Conservation (phyloP, 2,329 filamentous ascomycete species). For the Aspergillus sp. region DNA sequence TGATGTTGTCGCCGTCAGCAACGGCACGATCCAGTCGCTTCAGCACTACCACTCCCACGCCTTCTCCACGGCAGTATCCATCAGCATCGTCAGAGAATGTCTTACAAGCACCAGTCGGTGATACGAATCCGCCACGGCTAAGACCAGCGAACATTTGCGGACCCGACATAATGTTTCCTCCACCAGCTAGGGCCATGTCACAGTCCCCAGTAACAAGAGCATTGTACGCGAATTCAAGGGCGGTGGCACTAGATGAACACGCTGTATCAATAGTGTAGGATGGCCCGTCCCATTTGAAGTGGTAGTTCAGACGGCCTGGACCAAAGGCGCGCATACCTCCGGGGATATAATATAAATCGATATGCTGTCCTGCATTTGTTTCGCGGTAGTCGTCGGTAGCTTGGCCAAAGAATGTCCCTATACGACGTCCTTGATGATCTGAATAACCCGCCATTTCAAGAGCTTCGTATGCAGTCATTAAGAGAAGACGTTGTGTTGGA, state of each 20-base stretch:
- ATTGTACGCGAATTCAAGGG: conserved; percentile 64
- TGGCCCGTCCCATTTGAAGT: conserved; percentile 67
- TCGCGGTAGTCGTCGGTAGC: conserved; percentile 60
- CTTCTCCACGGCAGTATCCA: conserved; percentile 51
- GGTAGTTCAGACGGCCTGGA: conserved; percentile 63
- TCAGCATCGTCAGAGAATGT: conserved; percentile 45
- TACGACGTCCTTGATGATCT: conserved; percentile 58
- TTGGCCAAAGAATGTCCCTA: conserved; percentile 67
- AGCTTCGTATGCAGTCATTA: conserved; percentile 73
- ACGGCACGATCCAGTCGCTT: conserved; percentile 47
- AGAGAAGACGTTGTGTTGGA: conserved; percentile 68
- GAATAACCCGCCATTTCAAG: conserved; percentile 72
- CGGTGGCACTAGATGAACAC: conserved; percentile 56
- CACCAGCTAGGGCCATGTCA: conserved; percentile 73
- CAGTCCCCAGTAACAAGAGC: conserved; percentile 67
- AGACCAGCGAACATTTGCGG: conserved; percentile 71
- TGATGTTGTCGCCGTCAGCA: conserved; percentile 40
- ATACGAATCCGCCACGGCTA: conserved; percentile 43
- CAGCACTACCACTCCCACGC: conserved; percentile 44
- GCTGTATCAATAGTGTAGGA: conserved; percentile 67
- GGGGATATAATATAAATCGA: conserved; percentile 61
- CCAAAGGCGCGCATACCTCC: conserved; percentile 55
- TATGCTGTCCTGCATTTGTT: conserved; percentile 62
- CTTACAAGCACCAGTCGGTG: conserved; percentile 41
- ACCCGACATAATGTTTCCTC: conserved; percentile 64